Percentiles rank a stretch among this genome's conserved stretches.
These are phyloP conservation scores for Prunella vulgaris DNA, from an alignment of 257 asterid species.

Conservation along the genomic window DNA sequence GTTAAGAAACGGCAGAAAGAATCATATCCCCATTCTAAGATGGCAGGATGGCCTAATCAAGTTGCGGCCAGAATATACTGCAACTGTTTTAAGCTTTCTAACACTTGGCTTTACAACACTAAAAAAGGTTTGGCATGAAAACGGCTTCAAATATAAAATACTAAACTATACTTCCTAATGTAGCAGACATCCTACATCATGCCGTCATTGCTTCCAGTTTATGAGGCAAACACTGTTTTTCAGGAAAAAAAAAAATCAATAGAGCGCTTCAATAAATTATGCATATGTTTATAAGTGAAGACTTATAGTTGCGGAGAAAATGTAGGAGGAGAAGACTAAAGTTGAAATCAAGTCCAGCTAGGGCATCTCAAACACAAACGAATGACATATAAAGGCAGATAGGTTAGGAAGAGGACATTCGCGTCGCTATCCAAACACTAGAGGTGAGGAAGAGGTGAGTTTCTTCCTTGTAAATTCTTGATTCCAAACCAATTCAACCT, in stretches of 20 bases:
- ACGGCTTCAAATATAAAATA: not conserved
- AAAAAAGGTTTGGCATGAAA: not conserved
- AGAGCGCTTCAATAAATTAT: not conserved
- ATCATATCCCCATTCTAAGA: not conserved
- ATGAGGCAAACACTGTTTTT: not conserved
- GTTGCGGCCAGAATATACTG: not conserved
- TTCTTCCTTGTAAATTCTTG: not conserved
- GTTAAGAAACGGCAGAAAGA: not conserved
- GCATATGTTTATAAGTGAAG: not conserved
- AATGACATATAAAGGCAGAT: no score
- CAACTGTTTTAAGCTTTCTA: not conserved
- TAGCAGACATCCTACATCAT: not conserved
- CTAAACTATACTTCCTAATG: not conserved
- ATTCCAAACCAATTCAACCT: not conserved
- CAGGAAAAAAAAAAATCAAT: not conserved
- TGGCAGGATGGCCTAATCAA: not conserved
- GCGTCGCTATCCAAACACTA: not conserved
- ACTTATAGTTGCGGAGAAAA: not conserved
- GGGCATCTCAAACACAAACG: not conserved
- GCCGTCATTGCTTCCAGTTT: not conserved
- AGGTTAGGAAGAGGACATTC: no score
- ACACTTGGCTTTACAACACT: not conserved
- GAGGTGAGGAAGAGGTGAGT: not conserved
- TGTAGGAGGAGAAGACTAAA: not conserved
- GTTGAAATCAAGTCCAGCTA: not conserved